These are phyloP conservation scores for Colletotrichum acutatum DNA, from an alignment of 2,329 filamentous ascomycete species.

Conservation along the genomic window DNA sequence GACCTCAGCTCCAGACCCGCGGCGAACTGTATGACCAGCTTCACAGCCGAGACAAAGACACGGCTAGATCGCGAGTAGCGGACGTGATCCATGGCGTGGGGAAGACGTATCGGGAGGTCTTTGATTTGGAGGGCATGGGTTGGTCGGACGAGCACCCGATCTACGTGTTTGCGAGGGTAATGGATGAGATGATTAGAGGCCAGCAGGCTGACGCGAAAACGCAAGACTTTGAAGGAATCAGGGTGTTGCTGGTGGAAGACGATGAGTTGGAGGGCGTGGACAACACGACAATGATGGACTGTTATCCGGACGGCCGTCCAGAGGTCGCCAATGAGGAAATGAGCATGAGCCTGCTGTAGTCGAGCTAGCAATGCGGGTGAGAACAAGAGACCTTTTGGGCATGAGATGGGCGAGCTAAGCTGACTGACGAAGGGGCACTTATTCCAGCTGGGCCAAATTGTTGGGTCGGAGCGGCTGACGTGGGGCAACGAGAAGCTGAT, in stretches of 20 bases:
- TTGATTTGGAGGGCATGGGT: slow-evolving; percentile 44
- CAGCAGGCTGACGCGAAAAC: slow-evolving; percentile 41
- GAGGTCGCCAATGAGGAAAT: background rate
- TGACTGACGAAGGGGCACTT: background rate
- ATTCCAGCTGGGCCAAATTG: background rate
- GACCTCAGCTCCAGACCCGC: slow-evolving; percentile 34
- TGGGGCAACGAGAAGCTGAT: background rate
- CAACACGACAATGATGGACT: slow-evolving; percentile 28
- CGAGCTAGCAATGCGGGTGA: background rate
- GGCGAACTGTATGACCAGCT: slow-evolving; percentile 40
- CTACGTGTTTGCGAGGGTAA: slow-evolving; percentile 44
- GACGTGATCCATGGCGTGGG: slow-evolving; percentile 45
- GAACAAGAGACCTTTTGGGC: background rate
- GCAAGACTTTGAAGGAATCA: slow-evolving; percentile 40
- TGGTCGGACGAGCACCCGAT: slow-evolving; percentile 44
- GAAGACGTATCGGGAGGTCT: slow-evolving; percentile 45
- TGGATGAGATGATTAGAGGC: slow-evolving; percentile 42
- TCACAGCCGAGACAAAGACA: slow-evolving; percentile 32
- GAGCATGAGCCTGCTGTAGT: slow-evolving; percentile 8
- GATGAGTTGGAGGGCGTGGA: slow-evolving; percentile 31
- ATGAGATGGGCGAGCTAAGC: background rate
- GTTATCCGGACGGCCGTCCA: background rate
- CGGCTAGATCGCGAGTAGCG: slow-evolving; percentile 35
- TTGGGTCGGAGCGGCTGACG: background rate
- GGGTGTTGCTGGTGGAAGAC: slow-evolving; percentile 42